Percentiles rank a stretch among this genome's conserved stretches.
These are phyloP conservation scores for Chlorencoelia australis DNA, from an alignment of 2,329 filamentous ascomycete genomes.

Conservation along the genomic window DNA sequence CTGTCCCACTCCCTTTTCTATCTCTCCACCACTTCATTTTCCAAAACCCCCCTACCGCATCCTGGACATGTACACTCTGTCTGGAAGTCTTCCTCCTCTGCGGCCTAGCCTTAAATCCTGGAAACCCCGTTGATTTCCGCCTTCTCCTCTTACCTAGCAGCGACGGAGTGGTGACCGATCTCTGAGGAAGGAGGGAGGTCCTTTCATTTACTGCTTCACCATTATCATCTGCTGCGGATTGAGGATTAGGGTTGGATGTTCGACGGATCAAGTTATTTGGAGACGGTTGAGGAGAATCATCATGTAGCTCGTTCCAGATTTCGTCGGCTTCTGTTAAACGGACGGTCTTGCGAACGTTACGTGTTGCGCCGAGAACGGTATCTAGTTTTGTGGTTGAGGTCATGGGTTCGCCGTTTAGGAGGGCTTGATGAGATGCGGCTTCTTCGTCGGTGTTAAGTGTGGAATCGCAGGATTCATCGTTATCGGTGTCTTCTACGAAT, in stretches of 20 bases:
- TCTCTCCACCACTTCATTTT: constrained; percentile 44
- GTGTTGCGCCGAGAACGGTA: constrained; percentile 22
- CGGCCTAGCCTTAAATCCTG: constrained; percentile 45
- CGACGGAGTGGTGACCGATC: no score
- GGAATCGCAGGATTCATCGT: constrained; percentile 38
- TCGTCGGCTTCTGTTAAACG: constrained; percentile 55
- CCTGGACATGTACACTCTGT: constrained; percentile 32
- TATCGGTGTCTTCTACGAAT: constrained; percentile 62
- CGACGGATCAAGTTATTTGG: constrained; percentile 13
- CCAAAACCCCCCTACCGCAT: constrained; percentile 42
- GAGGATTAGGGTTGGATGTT: constrained; percentile 4
- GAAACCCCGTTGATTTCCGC: constrained; percentile 51
- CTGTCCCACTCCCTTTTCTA: constrained; percentile 10
- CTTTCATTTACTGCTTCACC: constrained; percentile 17
- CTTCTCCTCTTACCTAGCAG: constrained; percentile 32
- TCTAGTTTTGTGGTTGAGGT: constrained; percentile 25
- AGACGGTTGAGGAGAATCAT: constrained; percentile 41
- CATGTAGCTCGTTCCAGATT: constrained; percentile 83
- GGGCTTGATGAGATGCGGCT: constrained; percentile 19
- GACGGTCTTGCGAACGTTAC: constrained; percentile 21
- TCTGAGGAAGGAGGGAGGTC: constrained; percentile 18
- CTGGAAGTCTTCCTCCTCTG: constrained; percentile 18
- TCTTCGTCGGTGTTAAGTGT: constrained; percentile 32
- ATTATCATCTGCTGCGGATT: constrained; percentile 1
- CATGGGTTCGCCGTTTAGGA: constrained; percentile 23